Percentiles rank a stretch among this genome's conserved stretches.
phyloP scores from a whole-genome alignment of 352 stramenopile genomes.

The Phytophthora pini region DNA sequence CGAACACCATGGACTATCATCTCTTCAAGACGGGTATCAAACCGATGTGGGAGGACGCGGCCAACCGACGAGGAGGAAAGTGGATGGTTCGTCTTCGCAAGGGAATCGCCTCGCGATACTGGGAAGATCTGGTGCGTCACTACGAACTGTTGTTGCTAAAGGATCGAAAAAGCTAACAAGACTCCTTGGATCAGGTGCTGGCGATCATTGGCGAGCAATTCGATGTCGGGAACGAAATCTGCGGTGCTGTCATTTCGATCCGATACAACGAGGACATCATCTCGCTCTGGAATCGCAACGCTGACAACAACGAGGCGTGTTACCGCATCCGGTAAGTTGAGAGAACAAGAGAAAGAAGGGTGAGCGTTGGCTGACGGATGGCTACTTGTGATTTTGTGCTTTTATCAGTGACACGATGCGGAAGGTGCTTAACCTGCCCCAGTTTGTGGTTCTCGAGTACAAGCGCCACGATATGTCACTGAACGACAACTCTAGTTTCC shows the following conservation, averaged over 20 bases:
- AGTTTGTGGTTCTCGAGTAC: conserved; percentile 93
- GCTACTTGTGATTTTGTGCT: background rate
- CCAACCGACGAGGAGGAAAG: conserved; percentile 92
- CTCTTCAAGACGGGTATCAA: conserved; percentile 95
- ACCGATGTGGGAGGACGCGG: conserved; percentile 94
- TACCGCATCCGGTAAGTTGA: conserved; percentile 74
- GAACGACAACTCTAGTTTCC: conserved; percentile 82
- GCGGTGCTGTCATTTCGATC: conserved; percentile 90
- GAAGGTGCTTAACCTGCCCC: conserved; percentile 90
- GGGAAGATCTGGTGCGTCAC: conserved; percentile 88
- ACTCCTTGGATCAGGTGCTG: conserved; percentile 60
- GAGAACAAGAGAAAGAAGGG: background rate
- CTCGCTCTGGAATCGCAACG: conserved; percentile 94
- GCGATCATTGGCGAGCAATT: conserved; percentile 95
- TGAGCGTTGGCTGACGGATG: background rate
- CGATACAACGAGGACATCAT: conserved; percentile 95
- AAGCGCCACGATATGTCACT: conserved; percentile 90
- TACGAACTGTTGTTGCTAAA: background rate
- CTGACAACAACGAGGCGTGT: conserved; percentile 91
- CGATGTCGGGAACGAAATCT: conserved; percentile 94
- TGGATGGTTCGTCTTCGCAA: conserved; percentile 95
- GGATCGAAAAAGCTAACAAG: conserved; percentile 5
- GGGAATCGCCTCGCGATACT: conserved; percentile 91
- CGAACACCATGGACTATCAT: conserved; percentile 93
- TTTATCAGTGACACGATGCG: conserved; percentile 84